phyloP scores from a whole-genome alignment of 306 rosid species.

The Ceratonia siliqua region DNA sequence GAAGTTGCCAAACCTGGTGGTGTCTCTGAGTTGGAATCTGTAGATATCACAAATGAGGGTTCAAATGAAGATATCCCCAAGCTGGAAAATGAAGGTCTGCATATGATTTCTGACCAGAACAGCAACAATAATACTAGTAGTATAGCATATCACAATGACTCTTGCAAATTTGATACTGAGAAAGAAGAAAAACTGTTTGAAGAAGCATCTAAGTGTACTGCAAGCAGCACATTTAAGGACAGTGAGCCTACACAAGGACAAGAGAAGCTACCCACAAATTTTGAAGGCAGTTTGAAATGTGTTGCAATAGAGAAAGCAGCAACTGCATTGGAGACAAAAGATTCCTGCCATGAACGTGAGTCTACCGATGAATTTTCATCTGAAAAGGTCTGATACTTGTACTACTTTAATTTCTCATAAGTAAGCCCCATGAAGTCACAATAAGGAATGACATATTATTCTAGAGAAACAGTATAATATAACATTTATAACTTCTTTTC shows the following conservation, averaged over 20 bases:
- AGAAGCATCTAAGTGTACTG: not conserved
- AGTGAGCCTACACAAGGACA: not conserved
- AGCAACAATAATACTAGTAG: not conserved
- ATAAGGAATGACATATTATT: not conserved
- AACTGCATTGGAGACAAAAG: conserved; percentile 9
- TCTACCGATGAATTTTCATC: not conserved
- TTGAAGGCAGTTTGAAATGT: not conserved
- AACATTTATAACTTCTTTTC: not conserved
- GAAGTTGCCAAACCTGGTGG: conserved; percentile 11
- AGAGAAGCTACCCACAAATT: not conserved
- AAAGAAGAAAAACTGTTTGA: not conserved
- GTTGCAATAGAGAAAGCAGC: not conserved
- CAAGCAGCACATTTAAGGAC: not conserved
- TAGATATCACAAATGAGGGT: conserved; percentile 8
- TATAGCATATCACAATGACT: not conserved
- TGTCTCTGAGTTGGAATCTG: conserved; percentile 4
- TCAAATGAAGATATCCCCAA: conserved; percentile 1
- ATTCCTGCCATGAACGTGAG: not conserved
- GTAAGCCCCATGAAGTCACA: not conserved
- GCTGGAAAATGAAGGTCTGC: not conserved
- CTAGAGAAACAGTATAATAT: not conserved
- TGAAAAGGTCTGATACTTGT: conserved; percentile 3
- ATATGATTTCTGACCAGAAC: not conserved
- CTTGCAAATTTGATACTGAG: not conserved
- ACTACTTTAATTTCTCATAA: not conserved